phyloP scores from a whole-genome alignment of 2,329 filamentous ascomycete genomes.

The Colletotrichum noveboracense region DNA sequence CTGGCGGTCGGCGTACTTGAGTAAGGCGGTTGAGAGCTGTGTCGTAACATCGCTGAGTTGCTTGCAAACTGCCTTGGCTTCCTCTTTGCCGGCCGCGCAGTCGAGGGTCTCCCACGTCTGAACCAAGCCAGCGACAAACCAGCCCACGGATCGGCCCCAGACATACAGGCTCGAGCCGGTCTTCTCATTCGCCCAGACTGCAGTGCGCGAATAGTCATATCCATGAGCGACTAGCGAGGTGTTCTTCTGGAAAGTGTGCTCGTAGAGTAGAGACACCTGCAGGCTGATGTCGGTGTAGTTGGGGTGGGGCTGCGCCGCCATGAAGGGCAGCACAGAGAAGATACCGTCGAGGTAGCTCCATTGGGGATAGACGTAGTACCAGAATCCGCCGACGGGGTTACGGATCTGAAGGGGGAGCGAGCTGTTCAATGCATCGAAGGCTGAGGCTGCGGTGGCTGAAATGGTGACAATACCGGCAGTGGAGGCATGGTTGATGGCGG shows the following conservation, averaged over 20 bases:
- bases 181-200: conserved; percentile 17
- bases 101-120: conserved; percentile 17
- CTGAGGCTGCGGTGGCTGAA: not conserved
- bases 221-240: conserved; percentile 19
- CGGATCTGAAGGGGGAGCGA: conserved; percentile 28
- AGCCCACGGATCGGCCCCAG: conserved; percentile 21
- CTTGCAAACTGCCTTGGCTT: not conserved
- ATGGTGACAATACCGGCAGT: not conserved
- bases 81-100: not conserved
- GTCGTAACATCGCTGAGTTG: not conserved
- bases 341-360: conserved; percentile 61
- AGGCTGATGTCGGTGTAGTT: conserved; percentile 26
- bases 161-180: conserved; percentile 23
- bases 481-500: conserved; percentile 17
- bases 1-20: conserved; percentile 2
- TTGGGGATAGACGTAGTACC: conserved; percentile 50
- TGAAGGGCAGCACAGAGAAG: conserved; percentile 52
- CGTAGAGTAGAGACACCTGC: conserved; percentile 23
- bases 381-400: conserved; percentile 38
- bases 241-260: conserved; percentile 13
- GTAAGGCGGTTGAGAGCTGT: not conserved
- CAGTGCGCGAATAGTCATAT: conserved; percentile 19
- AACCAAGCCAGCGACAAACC: conserved; percentile 22
- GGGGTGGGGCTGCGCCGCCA: conserved; percentile 15
- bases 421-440: conserved; percentile 22